Base-by-base conservation (phyloP, 2,329 filamentous ascomycete genomes). In the Chaetomiaceae sp. region DNA sequence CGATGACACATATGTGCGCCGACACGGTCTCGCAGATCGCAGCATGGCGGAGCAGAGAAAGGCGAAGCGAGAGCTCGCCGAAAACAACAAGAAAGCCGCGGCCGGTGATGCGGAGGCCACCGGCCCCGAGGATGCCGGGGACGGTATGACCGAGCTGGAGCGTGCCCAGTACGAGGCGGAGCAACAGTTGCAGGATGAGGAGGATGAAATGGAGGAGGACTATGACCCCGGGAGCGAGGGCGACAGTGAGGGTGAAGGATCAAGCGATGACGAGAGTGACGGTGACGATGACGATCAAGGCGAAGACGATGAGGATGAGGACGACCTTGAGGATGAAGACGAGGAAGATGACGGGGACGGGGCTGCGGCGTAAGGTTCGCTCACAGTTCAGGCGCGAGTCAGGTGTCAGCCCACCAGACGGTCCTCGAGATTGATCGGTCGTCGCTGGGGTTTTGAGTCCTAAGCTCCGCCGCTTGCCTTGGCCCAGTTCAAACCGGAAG, bases 1-100 rank as follows among this genome's bases (percentile, higher is more conserved):
- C 54, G 81, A 85, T 59, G 75, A 78, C 55, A 64, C 62, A n/a
- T 87, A 83, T 60, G 73, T 86, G 41, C 75, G 77, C 60, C 73
- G 73, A 9, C 77, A 86, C 57, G 73, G 77, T 0, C 71, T 87
- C 21, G 79, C 85, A 55, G 82, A 87, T 60, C 72, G 80, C 53
- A 86, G 83, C 61, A 82, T 87, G 81, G 83, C 82, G 0, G 83
- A 86, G 62, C 77, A 80, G 62, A 69, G 83, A 45, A 82, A 82
- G 60, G 83, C 80, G 2, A 86, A 85, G 73, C 70, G 76, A 23
- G 73, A 83, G 63, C 65, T 84, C 45, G 75, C 77, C 3, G 81
- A 85, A 62, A 85, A 85, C 57, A 71, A 68, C 17, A 70, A 68
- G 39, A 77, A 76, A 62, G 59, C 4, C 1, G 44, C 37, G 7